These are phyloP conservation scores for Apostasia shenzhenica DNA, from an alignment of 106 monocot genomes.

Conservation along the genomic window DNA sequence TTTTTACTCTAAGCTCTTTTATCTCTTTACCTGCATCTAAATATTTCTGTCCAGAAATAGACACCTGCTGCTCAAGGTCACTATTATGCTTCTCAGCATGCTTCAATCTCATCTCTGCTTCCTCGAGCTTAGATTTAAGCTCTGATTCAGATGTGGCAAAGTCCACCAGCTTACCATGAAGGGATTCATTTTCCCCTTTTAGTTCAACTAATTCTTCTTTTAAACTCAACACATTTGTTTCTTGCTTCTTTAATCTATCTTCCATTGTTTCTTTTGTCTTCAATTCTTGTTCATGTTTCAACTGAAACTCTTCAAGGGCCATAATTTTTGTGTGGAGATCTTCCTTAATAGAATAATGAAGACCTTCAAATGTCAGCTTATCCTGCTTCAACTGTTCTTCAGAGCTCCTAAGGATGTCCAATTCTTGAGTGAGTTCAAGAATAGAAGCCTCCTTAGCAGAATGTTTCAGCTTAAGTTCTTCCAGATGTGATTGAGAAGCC, in stretches of 20 bases:
- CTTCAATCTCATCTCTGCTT: conserved; percentile 43
- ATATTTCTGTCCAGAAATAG: conserved; percentile 32
- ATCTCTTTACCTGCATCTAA: conserved; percentile 38
- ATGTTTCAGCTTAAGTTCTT: conserved; percentile 50
- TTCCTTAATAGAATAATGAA: conserved; percentile 36
- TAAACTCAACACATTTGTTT: conserved; percentile 29
- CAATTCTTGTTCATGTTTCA: conserved; percentile 38
- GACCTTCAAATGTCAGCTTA: conserved; percentile 30
- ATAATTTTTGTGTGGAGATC: conserved; percentile 38
- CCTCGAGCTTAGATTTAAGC: conserved; percentile 35
- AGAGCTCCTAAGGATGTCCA: conserved; percentile 36
- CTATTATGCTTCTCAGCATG: conserved; percentile 43
- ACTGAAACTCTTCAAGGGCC: conserved; percentile 29
- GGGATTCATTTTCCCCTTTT: conserved; percentile 45
- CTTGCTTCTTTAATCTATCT: conserved; percentile 28
- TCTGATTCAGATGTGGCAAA: conserved; percentile 34
- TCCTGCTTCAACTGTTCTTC: conserved; percentile 57
- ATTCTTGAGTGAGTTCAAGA: conserved; percentile 48
- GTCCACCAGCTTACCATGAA: conserved; percentile 31
- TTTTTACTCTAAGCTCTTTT: conserved; percentile 36
- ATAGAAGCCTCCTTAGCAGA: conserved; percentile 33
- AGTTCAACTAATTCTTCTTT: conserved; percentile 50
- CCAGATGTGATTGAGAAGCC: conserved; percentile 51
- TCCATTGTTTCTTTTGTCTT: conserved; percentile 39
- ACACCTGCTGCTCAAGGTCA: conserved; percentile 56